Base-by-base conservation (phyloP, 768 basidiomycete genomes). In the Boletus tomentosulus region DNA sequence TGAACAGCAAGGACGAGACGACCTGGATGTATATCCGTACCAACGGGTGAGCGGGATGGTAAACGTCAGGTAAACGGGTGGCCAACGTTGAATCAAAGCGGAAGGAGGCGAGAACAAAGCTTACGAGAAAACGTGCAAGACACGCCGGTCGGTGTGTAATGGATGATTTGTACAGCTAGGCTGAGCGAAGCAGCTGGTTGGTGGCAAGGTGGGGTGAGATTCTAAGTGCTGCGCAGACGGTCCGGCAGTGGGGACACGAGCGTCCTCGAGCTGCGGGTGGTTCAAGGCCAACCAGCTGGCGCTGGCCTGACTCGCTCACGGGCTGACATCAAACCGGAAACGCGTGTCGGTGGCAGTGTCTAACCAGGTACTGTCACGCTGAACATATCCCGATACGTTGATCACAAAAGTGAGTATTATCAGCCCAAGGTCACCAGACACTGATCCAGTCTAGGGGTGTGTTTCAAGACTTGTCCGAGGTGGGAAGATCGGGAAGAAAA, bases 11-110 rank as follows among this genome's bases (percentile, higher is more conserved):
- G 48, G 57, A 54, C 50, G 55, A 61, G 61, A 58, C 59, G 53
- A 57, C 51, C 37, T 58, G 57, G 52, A 61, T 50, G 70, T 60
- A 66, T 68, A 61, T 57, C 55, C 58, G 58, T 42, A 53, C 47
- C 61, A 59, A 57, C 59, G 54, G 33, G 46, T 56, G 58, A 58
- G 55, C 63, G 62, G 68, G 68, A 66, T 65, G 68, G 68, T 8
- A 68, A 66, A 70, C 70, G 70, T 66, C 68, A 71, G 68, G 68
- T 65, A 70, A 71, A 71, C 68, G 66, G 70, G 63, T 68, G 68
- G 68, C 66, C 60, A 56, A 62, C 10, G 63, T 34, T 51, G 51
- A 58, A 58, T 59, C 64, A 50, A 67, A 69, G 65, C 25, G 61
- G 65, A 57, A 67, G 49, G 62, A 60, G 58, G 57, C 53, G 37